Evolutionary conservation across 2,329 filamentous ascomycete genomes (phyloP).

Genomic region (Geosmithia putterillii): DNA sequence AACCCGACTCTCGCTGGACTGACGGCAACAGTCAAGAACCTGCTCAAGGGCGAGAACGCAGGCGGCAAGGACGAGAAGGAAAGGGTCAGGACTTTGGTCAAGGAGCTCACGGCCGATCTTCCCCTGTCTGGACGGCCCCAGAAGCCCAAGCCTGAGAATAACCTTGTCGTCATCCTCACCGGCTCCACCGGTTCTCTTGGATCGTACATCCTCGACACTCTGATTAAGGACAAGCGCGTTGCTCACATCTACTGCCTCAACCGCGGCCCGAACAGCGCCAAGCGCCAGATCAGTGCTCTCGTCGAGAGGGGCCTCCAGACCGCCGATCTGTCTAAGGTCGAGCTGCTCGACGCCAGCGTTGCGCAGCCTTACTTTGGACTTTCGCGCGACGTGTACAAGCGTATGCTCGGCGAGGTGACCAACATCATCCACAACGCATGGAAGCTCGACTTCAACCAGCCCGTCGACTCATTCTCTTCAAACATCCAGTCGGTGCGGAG

Average conservation of each 20-base stretch:
- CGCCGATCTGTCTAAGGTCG: constrained; percentile 3
- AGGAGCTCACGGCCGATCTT: constrained; percentile 7
- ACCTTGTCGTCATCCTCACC: constrained; percentile 61
- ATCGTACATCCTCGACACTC: constrained; percentile 48
- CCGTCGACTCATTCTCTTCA: constrained; percentile 12
- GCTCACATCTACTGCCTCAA: constrained; percentile 13
- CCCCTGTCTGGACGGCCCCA: constrained; percentile 4
- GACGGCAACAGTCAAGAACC: constrained; percentile 7
- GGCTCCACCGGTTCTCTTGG: constrained; percentile 84
- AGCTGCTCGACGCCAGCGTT: constrained; percentile 3
- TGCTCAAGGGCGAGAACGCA: constrained; percentile 4
- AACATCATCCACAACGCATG: constrained; percentile 6
- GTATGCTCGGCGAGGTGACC: constrained; percentile 2
- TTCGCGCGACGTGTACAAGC: constrained; percentile 1
- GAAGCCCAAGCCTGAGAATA: constrained; percentile 10
- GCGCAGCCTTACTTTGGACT: constrained; percentile 2
- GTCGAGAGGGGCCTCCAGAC: background rate
- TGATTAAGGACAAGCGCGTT: constrained; percentile 6
- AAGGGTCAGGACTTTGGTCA: constrained; percentile 15
- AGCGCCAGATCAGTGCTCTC: background rate
- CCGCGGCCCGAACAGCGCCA: constrained; percentile 6
- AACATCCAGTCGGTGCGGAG: constrained; percentile 37
- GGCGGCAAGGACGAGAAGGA: constrained; percentile 2
- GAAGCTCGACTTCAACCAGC: constrained; percentile 4
- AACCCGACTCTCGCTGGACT: constrained; percentile 14